Conservation (phyloP, 1,284 basidiomycete genomes). For the Nidula niveotomentosa region DNA sequence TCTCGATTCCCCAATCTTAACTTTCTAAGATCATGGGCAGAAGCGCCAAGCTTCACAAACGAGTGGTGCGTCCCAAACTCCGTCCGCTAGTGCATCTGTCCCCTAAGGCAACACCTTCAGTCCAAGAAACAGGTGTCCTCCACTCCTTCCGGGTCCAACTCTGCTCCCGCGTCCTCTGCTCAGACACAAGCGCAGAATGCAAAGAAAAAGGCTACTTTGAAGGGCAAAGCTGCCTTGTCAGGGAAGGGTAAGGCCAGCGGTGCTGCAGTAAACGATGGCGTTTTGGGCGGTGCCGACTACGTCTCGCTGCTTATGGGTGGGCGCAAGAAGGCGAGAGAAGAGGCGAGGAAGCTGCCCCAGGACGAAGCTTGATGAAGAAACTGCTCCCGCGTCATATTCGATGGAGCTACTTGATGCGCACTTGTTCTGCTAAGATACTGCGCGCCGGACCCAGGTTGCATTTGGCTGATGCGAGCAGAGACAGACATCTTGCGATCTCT, state of each 20-base stretch:
- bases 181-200: slow-evolving; percentile 29
- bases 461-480: no score
- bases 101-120: slow-evolving; percentile 7
- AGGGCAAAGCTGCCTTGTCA: slow-evolving; percentile 26
- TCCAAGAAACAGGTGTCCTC: slow-evolving; percentile 23
- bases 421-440: no score
- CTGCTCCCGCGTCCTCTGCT: slow-evolving; percentile 8
- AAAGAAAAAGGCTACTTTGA: slow-evolving; percentile 49
- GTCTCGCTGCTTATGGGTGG: slow-evolving; percentile 72
- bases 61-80: slow-evolving; percentile 29
- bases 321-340: slow-evolving; percentile 57
- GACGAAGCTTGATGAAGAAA: slow-evolving; percentile 12
- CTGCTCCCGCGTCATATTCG: neutral
- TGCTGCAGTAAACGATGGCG: slow-evolving; percentile 24
- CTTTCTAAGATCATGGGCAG: slow-evolving; percentile 36
- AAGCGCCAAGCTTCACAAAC: slow-evolving; percentile 49
- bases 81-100: no score
- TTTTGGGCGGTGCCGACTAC: slow-evolving; percentile 77
- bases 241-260: slow-evolving; percentile 10
- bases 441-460: no score
- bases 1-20: no score
- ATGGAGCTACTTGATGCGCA: no score
- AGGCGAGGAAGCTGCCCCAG: slow-evolving; percentile 56
- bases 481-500: no score
- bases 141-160: neutral